Base-by-base conservation (phyloP, 345 rosid species). In the Citrus sp. region DNA sequence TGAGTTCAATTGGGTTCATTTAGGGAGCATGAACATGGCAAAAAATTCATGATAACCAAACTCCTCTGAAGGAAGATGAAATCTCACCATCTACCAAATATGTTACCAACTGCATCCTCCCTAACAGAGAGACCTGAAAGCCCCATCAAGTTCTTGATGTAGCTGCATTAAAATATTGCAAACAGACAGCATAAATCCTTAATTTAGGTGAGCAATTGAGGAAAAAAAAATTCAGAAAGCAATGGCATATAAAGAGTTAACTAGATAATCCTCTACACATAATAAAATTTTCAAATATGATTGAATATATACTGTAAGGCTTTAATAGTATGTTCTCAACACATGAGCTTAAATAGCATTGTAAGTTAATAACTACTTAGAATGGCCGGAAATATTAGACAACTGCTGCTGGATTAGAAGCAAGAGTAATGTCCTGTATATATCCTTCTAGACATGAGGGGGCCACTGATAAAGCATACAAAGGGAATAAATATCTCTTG, bases 71-170 rank as follows among this genome's bases (percentile, higher is more conserved):
- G 21, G 46, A 40, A 71, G 61, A 56, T 51, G 73, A 21, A 55
- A 74, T 86, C 97, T 85, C 77, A 95, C 96, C 98, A 95, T 75
- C 89, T 89, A 37, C 99, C 93, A 77, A 92, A 95, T 80, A 95
- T 93, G 87, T 95, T 93, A 32, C 99, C 99, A 81, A 93, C 92
- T 79, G 90, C 94, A 86, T 95, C 98, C 83, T 95, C 98, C 88
- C 96, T 89, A 38, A 95, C 88, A 66, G 90, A 86, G 19, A 95
- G 91, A 58, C 89, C 97, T 82, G 96, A 75, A 13, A 89, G 90
- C 80, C 85, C 87, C 98, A 95, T 90, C 84, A 91, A 84, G 76
- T 83, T 89, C 84, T 93, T 95, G 58, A 93, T 78, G 67, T 91
- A 93, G 83, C 99, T 93, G 80, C 75, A 79, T 16, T 80, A 46